These are phyloP conservation scores for Thymus mandschuricus DNA, from an alignment of 257 asterid genomes.

Conservation along the genomic window DNA sequence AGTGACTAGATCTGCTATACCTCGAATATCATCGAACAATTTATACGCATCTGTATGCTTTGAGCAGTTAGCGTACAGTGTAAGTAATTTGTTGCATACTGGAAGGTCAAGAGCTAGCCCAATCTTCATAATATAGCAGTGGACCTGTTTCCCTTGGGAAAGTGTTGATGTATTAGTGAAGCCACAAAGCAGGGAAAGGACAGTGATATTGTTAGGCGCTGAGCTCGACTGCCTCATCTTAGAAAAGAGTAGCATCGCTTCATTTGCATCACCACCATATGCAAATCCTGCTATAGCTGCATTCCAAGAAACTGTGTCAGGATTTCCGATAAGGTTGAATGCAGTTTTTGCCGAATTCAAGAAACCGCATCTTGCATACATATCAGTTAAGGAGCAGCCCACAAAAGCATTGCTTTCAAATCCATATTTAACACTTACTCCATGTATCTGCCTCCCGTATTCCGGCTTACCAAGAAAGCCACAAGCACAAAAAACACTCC, in stretches of 20 bases:
- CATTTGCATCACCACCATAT: constrained; percentile 53
- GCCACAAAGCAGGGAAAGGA: constrained; percentile 73
- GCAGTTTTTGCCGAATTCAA: constrained; percentile 59
- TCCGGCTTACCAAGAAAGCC: constrained; percentile 51
- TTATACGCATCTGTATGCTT: constrained; percentile 46
- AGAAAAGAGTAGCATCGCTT: constrained; percentile 55
- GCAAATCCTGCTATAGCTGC: constrained; percentile 69
- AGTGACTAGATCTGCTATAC: constrained; percentile 66
- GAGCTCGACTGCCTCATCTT: constrained; percentile 57
- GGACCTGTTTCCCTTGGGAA: constrained; percentile 69
- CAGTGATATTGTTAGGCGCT: constrained; percentile 60
- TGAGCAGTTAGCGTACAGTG: constrained; percentile 73
- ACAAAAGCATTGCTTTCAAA: constrained; percentile 51
- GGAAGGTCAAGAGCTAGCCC: constrained; percentile 54
- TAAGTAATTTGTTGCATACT: constrained; percentile 64
- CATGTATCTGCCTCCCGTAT: constrained; percentile 72
- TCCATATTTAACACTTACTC: constrained; percentile 59
- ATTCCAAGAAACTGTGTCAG: constrained; percentile 77
- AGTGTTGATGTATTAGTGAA: constrained; percentile 42
- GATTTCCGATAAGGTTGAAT: constrained; percentile 54
- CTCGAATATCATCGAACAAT: constrained; percentile 48
- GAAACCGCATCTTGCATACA: constrained; percentile 78
- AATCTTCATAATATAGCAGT: constrained; percentile 53
- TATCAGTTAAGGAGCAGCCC: constrained; percentile 75
- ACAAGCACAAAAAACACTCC: constrained; percentile 72